These are phyloP conservation scores for Exophiala xenobiotica DNA, from an alignment of 2,329 filamentous ascomycete species.

Conservation along the genomic window DNA sequence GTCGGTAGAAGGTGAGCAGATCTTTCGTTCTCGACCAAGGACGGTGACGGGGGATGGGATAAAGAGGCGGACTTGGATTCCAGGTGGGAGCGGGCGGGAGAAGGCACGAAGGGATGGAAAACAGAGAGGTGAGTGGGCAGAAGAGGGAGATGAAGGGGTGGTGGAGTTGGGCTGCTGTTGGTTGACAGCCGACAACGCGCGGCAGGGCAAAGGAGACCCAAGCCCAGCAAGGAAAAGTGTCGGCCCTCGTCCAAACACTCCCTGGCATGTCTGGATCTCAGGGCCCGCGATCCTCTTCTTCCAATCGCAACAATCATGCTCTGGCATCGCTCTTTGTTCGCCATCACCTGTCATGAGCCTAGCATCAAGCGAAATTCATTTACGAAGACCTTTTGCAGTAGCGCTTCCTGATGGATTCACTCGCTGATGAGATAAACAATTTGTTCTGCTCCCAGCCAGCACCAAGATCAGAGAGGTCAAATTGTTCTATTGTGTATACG, in stretches of 20 bases:
- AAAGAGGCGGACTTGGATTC: too few relatives aligned
- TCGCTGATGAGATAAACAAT: not conserved
- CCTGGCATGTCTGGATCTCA: not conserved
- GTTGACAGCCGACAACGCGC: conserved; percentile 12
- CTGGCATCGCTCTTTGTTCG: not conserved
- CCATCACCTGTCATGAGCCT: too few relatives aligned
- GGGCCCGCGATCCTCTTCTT: not conserved
- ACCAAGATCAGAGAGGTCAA: too few relatives aligned
- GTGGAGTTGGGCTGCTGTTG: conserved; percentile 12
- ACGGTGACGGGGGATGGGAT: conserved; percentile 1
- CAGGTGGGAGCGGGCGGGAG: not conserved
- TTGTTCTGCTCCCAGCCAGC: too few relatives aligned
- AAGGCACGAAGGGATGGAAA: conserved; percentile 1
- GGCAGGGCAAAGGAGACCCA: conserved; percentile 5
- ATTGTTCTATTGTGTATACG: too few relatives aligned
- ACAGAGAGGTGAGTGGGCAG: conserved; percentile 3
- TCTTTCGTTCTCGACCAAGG: conserved; percentile 19
- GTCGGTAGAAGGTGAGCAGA: conserved; percentile 11
- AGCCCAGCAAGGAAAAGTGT: conserved; percentile 5
- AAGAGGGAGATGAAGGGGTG: conserved; percentile 23
- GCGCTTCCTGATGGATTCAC: too few relatives aligned
- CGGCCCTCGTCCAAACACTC: conserved; percentile 12
- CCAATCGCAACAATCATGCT: not conserved
- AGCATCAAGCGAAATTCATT: not conserved
- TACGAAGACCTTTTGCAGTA: not conserved